Percentiles rank a stretch among this genome's conserved stretches.
These are phyloP conservation scores for Penicillium vulpinum DNA, from an alignment of 2,329 filamentous ascomycete genomes.

Conservation along the genomic window DNA sequence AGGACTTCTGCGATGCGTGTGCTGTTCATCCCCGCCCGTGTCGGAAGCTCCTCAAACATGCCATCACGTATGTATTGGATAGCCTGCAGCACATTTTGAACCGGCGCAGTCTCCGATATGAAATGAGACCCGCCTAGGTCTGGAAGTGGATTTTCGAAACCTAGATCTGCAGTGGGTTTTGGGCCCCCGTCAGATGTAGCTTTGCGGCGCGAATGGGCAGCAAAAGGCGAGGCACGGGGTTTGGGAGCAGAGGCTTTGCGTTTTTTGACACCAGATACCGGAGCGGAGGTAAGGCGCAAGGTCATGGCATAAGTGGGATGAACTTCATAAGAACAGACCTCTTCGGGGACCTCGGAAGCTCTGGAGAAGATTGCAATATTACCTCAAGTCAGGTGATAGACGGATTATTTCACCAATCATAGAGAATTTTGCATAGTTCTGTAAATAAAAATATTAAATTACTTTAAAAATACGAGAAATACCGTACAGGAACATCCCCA, in stretches of 20 bases:
- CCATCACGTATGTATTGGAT: slow-evolving; percentile 53
- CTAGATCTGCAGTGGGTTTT: slow-evolving; percentile 26
- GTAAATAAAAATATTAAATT: slow-evolving; percentile 13
- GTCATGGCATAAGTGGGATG: slow-evolving; percentile 40
- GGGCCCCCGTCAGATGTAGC: slow-evolving; percentile 30
- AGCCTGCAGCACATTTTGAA: slow-evolving; percentile 54
- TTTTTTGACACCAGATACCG: slow-evolving; percentile 49
- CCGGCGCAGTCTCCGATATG: slow-evolving; percentile 49
- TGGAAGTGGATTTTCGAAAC: slow-evolving; percentile 45
- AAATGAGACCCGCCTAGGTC: slow-evolving; percentile 54
- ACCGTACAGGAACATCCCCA: slow-evolving; percentile 8
- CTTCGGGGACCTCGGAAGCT: no score
- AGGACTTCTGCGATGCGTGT: slow-evolving; percentile 60
- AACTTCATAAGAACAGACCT: background rate
- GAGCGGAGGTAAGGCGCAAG: slow-evolving; percentile 50
- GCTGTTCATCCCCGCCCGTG: slow-evolving; percentile 61
- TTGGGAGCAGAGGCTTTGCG: slow-evolving; percentile 30
- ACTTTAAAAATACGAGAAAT: background rate
- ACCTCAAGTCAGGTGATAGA: slow-evolving; percentile 20
- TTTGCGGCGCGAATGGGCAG: slow-evolving; percentile 44
- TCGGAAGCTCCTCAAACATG: slow-evolving; percentile 59
- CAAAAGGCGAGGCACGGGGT: slow-evolving; percentile 44
- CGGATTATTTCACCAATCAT: slow-evolving; percentile 14
- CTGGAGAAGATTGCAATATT: slow-evolving; percentile 6
- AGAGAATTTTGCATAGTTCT: slow-evolving; percentile 1